Percentiles rank a stretch among this genome's conserved stretches.
phyloP scores from a whole-genome alignment of 2,329 filamentous ascomycete genomes.

The Apiospora malaysiana region DNA sequence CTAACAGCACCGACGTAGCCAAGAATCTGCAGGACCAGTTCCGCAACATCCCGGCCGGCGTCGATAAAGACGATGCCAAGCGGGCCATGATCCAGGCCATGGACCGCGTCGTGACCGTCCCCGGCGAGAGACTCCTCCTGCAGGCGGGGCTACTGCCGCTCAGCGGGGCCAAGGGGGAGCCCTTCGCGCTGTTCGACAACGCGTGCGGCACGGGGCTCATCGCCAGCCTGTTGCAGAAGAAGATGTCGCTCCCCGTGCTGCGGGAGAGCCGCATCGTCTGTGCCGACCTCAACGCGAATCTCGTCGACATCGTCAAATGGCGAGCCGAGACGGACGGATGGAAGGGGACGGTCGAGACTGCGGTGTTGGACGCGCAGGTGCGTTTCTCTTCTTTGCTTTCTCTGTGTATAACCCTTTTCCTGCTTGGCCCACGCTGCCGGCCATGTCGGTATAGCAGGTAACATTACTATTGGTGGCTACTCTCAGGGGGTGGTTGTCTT shows the following conservation, averaged over 20 bases:
- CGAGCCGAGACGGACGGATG: neutral
- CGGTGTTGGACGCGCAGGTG: conserved; percentile 5
- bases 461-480: neutral
- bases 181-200: conserved; percentile 8
- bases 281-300: conserved; percentile 7
- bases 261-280: conserved; percentile 8
- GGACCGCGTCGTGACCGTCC: neutral
- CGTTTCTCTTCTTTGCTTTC: neutral
- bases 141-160: neutral
- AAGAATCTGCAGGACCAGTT: neutral
- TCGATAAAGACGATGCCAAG: neutral
- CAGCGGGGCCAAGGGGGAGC: neutral
- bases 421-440: too few species aligned
- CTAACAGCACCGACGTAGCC: neutral
- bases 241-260: neutral
- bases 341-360: conserved; percentile 2
- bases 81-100: neutral
- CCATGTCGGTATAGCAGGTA: too few species aligned
- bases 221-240: neutral
- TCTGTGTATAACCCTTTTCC: neutral
- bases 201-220: conserved; percentile 16
- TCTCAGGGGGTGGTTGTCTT: neutral
- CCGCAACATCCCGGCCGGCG: neutral
- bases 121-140: neutral
- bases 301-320: neutral